Evolutionary conservation across 2,329 filamentous ascomycete genomes (phyloP).

Genomic region (Calonectria hongkongensis): DNA sequence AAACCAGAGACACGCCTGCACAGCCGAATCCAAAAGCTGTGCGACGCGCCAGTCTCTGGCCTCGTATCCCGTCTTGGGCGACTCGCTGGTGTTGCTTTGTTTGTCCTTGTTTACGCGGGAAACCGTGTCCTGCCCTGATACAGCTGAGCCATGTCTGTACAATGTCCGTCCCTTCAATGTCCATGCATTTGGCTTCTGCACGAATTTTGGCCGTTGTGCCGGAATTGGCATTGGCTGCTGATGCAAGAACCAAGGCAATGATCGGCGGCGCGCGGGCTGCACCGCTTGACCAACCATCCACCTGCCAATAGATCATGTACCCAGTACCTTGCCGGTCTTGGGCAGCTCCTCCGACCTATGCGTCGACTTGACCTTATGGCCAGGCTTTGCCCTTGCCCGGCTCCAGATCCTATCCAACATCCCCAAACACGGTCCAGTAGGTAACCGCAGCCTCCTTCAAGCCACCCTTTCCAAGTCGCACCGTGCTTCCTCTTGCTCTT

Average conservation of each 20-base stretch:
- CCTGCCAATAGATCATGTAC: constrained; percentile 14
- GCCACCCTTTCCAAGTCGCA: constrained; percentile 8
- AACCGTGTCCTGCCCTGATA: constrained; percentile 15
- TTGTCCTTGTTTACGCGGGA: background rate
- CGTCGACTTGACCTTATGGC: constrained; percentile 4
- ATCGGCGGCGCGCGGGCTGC: constrained; percentile 36
- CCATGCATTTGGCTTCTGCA: constrained; percentile 37
- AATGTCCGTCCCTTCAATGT: constrained; percentile 27
- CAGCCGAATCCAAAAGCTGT: constrained; percentile 20
- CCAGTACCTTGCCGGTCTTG: constrained; percentile 12
- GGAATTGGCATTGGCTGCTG: constrained; percentile 32
- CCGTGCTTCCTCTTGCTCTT: constrained; percentile 13
- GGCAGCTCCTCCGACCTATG: background rate
- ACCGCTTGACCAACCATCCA: constrained; percentile 32
- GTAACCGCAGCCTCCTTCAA: background rate
- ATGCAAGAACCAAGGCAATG: constrained; percentile 39
- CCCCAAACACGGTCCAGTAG: constrained; percentile 3
- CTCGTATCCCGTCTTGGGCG: constrained; percentile 2
- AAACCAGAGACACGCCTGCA: constrained; percentile 3
- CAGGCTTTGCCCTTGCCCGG: background rate
- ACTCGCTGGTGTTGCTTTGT: constrained; percentile 1
- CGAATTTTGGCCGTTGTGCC: constrained; percentile 31
- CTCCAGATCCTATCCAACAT: constrained; percentile 2
- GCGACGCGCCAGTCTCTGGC: background rate
- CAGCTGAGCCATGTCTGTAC: constrained; percentile 29